phyloP scores from a whole-genome alignment of 2,329 filamentous ascomycete genomes.

The Truncatella angustata region DNA sequence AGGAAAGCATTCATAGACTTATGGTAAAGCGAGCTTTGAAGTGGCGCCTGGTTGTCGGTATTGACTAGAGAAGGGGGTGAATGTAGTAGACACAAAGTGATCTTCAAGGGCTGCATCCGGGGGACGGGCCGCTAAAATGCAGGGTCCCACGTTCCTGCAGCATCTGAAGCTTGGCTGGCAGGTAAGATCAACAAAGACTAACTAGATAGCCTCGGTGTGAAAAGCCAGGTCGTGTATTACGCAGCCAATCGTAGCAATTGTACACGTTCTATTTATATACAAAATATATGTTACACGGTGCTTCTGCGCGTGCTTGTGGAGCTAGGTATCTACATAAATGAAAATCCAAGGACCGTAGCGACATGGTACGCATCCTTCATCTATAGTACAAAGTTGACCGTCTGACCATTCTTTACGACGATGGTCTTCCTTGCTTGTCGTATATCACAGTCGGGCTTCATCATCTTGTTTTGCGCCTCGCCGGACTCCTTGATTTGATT shows the following conservation, averaged over 20 bases:
- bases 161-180: too few species aligned
- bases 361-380: too few species aligned
- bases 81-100: background rate
- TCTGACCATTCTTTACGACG: conserved; percentile 54
- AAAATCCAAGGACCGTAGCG: too few species aligned
- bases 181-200: too few species aligned
- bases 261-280: too few species aligned
- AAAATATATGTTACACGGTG: too few species aligned
- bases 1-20: background rate
- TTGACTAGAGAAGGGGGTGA: background rate
- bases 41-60: background rate
- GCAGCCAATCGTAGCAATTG: too few species aligned
- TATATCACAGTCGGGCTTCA: conserved; percentile 42
- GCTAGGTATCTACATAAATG: conserved; percentile 12
- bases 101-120: background rate
- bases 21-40: too few species aligned
- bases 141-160: background rate
- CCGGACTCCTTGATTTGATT: conserved; percentile 58
- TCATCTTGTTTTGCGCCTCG: conserved; percentile 57
- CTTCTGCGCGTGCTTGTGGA: too few species aligned
- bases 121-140: background rate
- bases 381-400: conserved; percentile 71
- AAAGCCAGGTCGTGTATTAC: too few species aligned
- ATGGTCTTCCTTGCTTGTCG: conserved; percentile 30
- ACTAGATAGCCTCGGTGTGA: too few species aligned